Evolutionary conservation across 495 filamentous ascomycete genomes (phyloP), one percentile per base, ranked within the genome.

Genomic region (Hyaloscypha variabilis): DNA sequence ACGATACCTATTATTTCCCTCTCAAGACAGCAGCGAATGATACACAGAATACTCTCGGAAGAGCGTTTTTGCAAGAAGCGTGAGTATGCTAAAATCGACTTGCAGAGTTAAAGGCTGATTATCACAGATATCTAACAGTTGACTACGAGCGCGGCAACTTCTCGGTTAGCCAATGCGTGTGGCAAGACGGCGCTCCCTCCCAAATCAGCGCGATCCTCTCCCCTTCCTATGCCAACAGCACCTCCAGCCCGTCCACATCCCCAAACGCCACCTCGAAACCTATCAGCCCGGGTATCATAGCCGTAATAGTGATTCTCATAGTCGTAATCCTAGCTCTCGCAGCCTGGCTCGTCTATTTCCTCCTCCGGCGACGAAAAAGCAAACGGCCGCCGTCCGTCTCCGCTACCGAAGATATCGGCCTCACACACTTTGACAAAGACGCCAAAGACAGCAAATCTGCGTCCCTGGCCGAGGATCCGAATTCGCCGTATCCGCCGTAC

Each of bases 11-110:
- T 42, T 69, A 87, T 63, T 87, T 87, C 62, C 84, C 85, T 1
- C 72, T 88, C 8, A 79, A 79, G 58, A 74, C 78, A 39, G 84
- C 82, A 3, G 75, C 74, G n/a, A 84, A 87, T 66, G 73, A 78
- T 21, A 77, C 73, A 0, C 85, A 87, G 67, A 84, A 83, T 71
- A 84, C 81, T 0, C 75, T 88, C 3, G 85, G 85, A 6, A 76
- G 85, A 28, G 76, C 78, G 8, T 87, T 88, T 59, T 70, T 87
- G 8, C 85, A 88, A 71, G 85, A 87, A 76, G 81, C 85, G 64
- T 71, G 63, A 64, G 68, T 61, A 39, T 13, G 3, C 6, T 23
- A 2, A 0, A 86, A 84, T 65, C 70, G 69, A 0, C 77, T 77
- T 8, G 85, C 85, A 67, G 82, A 85, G 66, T 72, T 82, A 8